Base-by-base conservation (phyloP, 108 stramenopile genomes). In the Poteriospumella lacustris region DNA sequence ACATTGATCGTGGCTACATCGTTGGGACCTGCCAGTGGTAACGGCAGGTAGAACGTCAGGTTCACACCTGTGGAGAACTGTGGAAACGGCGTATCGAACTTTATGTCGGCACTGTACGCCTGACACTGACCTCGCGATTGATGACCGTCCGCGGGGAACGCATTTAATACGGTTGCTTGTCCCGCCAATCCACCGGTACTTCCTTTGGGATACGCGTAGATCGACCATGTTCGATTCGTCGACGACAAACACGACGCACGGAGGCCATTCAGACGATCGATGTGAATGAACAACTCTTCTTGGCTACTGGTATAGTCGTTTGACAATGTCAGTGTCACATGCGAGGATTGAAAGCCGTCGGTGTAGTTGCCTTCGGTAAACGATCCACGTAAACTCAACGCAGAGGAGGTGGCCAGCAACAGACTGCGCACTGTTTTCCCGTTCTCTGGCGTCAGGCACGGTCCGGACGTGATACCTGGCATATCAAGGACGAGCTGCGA, bases 261-360 rank as follows among this genome's bases (percentile, higher is more conserved):
- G 38, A 73, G 36, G 26, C 12, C 70, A 52, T 73, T 44, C n/a
- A 3, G 5, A 33, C 70, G 43, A 56, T 73, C 70, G 31, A 73
- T 73, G 9, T 42, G 9, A 26, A 73, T 73, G 9, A 3, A 38
- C 9, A 26, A 38, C 36, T 36, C 42, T 3, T 5, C 5, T 42
- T 24, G 26, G 9, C 40, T 42, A 34, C 5, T 33, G 3, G 42
- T 3, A 42, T 15, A 34, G 5, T 5, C 33, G 5, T 42, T 31
- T 28, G 9, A 9, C 12, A 73, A 39, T 42, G 36, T 42, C 9
- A 73, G 3, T 34, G 29, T 44, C 5, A 73, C 26, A 12, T 42
- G 42, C 5, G 70, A 73, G 42, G 26, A n/a, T 33, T 3, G 40
- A 73, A 52, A 73, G 29, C 31, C 36, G 31, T 73, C 33, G 5